Percentiles rank a stretch among this genome's conserved stretches.
Conservation (phyloP, 1,284 basidiomycete genomes). For the Boletus nobilissimus region DNA sequence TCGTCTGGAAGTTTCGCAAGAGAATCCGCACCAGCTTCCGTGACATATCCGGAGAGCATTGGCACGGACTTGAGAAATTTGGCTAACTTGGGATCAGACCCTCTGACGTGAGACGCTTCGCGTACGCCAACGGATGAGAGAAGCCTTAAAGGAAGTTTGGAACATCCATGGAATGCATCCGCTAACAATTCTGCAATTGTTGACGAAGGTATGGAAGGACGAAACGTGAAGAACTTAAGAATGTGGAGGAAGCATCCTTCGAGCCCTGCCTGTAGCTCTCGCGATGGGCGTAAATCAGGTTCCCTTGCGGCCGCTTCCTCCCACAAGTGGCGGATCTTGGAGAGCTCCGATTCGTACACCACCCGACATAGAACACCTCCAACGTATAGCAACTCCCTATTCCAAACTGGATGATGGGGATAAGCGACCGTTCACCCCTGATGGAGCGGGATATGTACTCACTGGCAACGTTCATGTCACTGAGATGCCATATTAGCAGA, state of each 20-base stretch:
- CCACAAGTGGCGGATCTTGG: constrained; percentile 1
- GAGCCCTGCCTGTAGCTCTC: background rate
- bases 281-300: background rate
- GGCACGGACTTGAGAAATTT: background rate
- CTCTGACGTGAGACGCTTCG: background rate
- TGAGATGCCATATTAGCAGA: background rate
- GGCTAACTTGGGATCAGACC: background rate
- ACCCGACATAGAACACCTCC: constrained; percentile 12
- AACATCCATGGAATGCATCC: constrained; percentile 12
- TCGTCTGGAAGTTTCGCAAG: background rate
- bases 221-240: constrained; percentile 17
- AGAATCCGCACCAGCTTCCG: background rate
- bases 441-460: background rate
- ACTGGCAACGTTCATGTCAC: background rate
- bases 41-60: constrained; percentile 3
- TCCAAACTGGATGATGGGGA: constrained; percentile 4
- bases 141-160: background rate
- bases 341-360: constrained; percentile 10
- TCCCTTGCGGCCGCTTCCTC: background rate
- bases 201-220: background rate
- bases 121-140: constrained; percentile 3
- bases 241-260: background rate
- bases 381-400: constrained; percentile 12
- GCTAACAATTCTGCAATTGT: background rate
- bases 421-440: background rate